Conservation (phyloP, 2,329 filamentous ascomycete genomes). For the Talaromyces sp. region DNA sequence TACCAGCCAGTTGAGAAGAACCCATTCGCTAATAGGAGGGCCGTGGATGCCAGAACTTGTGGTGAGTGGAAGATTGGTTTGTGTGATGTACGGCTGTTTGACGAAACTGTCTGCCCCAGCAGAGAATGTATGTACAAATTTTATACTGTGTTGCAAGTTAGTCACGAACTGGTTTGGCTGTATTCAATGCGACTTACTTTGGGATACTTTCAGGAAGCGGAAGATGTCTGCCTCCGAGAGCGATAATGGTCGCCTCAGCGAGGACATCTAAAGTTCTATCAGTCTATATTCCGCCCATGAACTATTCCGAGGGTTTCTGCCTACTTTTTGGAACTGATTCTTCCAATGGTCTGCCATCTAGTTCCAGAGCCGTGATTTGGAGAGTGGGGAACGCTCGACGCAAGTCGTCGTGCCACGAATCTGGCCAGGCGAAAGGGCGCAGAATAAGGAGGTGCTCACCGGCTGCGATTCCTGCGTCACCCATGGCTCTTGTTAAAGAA, state of each 20-base stretch:
- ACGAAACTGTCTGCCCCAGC: slow-evolving; percentile 54
- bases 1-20: slow-evolving; percentile 57
- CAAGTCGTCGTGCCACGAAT: slow-evolving; percentile 6
- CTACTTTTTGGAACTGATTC: slow-evolving; percentile 7
- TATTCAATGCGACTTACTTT: neutral
- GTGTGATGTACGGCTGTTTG: slow-evolving; percentile 48
- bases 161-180: neutral
- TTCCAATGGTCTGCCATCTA: slow-evolving; percentile 6
- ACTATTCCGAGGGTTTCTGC: neutral
- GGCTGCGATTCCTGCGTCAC: neutral
- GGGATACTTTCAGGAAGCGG: slow-evolving; percentile 9
- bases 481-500: neutral
- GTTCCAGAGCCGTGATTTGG: neutral
- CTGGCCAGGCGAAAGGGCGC: slow-evolving; percentile 1
- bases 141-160: slow-evolving; percentile 23
- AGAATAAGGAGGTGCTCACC: slow-evolving; percentile 6
- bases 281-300: neutral
- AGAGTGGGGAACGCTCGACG: slow-evolving; percentile 4
- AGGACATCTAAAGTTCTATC: slow-evolving; percentile 1
- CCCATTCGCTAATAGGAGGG: slow-evolving; percentile 63
- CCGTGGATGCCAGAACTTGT: slow-evolving; percentile 55
- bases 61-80: slow-evolving; percentile 49
- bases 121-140: slow-evolving; percentile 53
- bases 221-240: slow-evolving; percentile 1
- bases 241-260: slow-evolving; percentile 5